Percentiles rank a stretch among this genome's conserved stretches.
Evolutionary conservation across 192 early-diverging fungal genomes (phyloP).

Genomic region (Rhizoclosmatium globosum): DNA sequence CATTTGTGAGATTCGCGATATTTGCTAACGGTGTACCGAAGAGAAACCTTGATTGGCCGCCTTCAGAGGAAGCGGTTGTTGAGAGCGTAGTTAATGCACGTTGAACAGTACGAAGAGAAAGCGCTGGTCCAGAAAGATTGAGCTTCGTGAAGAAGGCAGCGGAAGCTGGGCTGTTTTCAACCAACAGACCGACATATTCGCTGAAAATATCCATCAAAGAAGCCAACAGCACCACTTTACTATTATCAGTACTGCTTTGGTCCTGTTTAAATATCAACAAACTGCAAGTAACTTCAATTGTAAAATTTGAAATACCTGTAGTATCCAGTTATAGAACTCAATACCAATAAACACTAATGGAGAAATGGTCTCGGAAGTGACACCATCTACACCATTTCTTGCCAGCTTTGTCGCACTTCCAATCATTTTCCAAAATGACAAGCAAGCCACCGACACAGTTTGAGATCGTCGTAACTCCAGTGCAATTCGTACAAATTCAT

Average conservation of each 20-base stretch:
- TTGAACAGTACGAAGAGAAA: not conserved
- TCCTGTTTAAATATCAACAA: no score
- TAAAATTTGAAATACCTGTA: not conserved
- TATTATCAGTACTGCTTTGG: not conserved
- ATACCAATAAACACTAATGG: slow-evolving; percentile 8
- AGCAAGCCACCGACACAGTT: not conserved
- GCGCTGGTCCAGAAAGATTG: not conserved
- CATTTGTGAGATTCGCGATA: not conserved
- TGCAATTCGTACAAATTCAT: slow-evolving; percentile 12
- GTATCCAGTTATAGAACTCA: not conserved
- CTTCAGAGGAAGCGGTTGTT: not conserved
- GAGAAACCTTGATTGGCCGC: not conserved
- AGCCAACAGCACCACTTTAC: not conserved
- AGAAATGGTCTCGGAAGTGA: slow-evolving; percentile 3
- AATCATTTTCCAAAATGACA: slow-evolving; percentile 21
- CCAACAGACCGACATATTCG: not conserved
- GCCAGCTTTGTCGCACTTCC: not conserved
- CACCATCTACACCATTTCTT: not conserved
- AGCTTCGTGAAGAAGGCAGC: not conserved
- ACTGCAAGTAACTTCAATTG: no score
- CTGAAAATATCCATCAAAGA: not conserved
- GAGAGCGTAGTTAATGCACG: not conserved
- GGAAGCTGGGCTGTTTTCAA: not conserved
- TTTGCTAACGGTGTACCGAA: not conserved
- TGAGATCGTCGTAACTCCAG: not conserved